phyloP scores from a whole-genome alignment of 352 stramenopile genomes.

The Pythium sukuiense region DNA sequence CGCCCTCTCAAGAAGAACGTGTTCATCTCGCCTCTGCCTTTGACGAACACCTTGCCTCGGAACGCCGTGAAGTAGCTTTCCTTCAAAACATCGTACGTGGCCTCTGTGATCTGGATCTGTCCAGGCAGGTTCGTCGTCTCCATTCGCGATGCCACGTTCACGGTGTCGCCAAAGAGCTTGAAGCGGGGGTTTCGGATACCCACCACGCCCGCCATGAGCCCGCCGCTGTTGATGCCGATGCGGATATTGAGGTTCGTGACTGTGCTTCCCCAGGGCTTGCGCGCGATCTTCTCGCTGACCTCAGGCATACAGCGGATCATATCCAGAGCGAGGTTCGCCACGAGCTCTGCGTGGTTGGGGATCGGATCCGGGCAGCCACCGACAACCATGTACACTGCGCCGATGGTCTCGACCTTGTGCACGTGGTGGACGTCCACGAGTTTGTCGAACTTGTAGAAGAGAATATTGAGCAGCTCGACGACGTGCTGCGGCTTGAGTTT shows the following conservation, averaged over 20 bases:
- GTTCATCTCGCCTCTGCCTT: slow-evolving; percentile 81
- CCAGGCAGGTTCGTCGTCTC: slow-evolving; percentile 78
- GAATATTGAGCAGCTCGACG: slow-evolving; percentile 85
- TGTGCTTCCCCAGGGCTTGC: slow-evolving; percentile 65
- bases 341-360: slow-evolving; percentile 71
- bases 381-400: slow-evolving; percentile 89
- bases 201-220: slow-evolving; percentile 85
- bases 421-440: slow-evolving; percentile 85
- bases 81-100: slow-evolving; percentile 62
- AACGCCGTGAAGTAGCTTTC: slow-evolving; percentile 70
- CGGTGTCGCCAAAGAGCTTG: slow-evolving; percentile 88
- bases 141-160: slow-evolving; percentile 87
- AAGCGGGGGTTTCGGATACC: slow-evolving; percentile 83
- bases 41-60: slow-evolving; percentile 78
- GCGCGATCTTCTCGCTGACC: slow-evolving; percentile 65
- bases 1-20: slow-evolving; percentile 79
- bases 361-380: slow-evolving; percentile 74
- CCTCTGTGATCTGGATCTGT: slow-evolving; percentile 81
- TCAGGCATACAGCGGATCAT: slow-evolving; percentile 83
- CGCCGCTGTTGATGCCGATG: slow-evolving; percentile 85
- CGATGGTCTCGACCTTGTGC: slow-evolving; percentile 92
- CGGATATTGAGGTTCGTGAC: slow-evolving; percentile 81
- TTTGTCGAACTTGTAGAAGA: slow-evolving; percentile 90
- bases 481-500: slow-evolving; percentile 82
- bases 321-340: slow-evolving; percentile 79